Base-by-base conservation (phyloP, 108 stramenopile species). In the Halocafeteria seosinensis region DNA sequence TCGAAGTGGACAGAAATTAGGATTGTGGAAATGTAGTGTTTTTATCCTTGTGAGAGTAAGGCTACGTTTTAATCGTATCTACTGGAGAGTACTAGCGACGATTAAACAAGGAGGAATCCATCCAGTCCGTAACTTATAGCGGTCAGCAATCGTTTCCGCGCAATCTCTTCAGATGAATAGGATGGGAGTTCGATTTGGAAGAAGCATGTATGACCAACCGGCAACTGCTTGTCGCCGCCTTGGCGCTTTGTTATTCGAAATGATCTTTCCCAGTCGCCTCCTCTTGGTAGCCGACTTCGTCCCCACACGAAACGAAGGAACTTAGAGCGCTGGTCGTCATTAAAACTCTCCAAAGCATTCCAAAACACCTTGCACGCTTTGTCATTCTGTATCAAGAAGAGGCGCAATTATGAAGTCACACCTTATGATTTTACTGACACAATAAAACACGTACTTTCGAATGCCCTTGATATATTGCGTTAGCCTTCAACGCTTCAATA, bases 391-490 rank as follows among this genome's bases (percentile, higher is more conserved):
- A n/a, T 21, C 17, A 47, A n/a, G 42, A 47, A n/a, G n/a, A n/a
- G 42, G 42, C 17, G 42, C 29, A n/a, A n/a, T n/a, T n/a, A n/a
- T n/a, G n/a, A n/a, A n/a, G n/a, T n/a, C n/a, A n/a, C n/a, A n/a
- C n/a, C n/a, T n/a, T n/a, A n/a, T n/a, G n/a, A n/a, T n/a, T n/a
- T n/a, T n/a, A n/a, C n/a, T n/a, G n/a, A n/a, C n/a, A n/a, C n/a
- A n/a, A n/a, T n/a, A n/a, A n/a, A n/a, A n/a, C n/a, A n/a, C n/a
- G n/a, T n/a, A n/a, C n/a, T n/a, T n/a, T 4, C 30, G 9, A 28
- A n/a, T 25, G 36, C 17, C 57, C 57, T 11, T 59, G 12, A 72
- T 94, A 95, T 70, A 90, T 90, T 9, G 88, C 88, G 53, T 88
- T 84, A 53, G 68, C 71, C 60, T 76, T 70, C 23, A 98, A 74